Evolutionary conservation across 2,329 filamentous ascomycete genomes (phyloP).

Genomic region (Dactylellina drechsleri): DNA sequence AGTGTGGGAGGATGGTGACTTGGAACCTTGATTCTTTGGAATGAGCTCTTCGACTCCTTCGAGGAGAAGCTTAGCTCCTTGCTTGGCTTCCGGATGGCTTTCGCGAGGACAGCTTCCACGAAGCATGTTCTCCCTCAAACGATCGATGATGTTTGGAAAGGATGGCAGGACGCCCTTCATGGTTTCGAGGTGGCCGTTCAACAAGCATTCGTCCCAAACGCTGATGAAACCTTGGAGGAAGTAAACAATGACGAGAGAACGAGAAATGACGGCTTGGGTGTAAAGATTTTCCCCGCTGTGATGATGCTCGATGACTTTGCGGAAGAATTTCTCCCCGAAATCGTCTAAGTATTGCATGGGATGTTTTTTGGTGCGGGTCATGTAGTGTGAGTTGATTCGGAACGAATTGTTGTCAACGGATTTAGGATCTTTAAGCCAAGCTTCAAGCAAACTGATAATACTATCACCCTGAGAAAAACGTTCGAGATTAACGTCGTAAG

Average conservation of each 20-base stretch:
- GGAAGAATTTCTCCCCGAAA: constrained; percentile 49
- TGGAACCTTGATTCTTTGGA: background rate
- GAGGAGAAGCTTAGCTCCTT: background rate
- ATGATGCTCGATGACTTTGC: constrained; percentile 33
- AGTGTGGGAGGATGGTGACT: background rate
- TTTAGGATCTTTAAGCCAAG: constrained; percentile 17
- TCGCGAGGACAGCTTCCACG: constrained; percentile 43
- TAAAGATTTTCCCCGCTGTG: constrained; percentile 42
- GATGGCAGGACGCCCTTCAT: constrained; percentile 19
- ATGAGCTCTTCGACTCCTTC: constrained; percentile 10
- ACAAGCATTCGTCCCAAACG: constrained; percentile 43
- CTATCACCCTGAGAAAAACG: constrained; percentile 23
- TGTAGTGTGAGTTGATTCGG: constrained; percentile 36
- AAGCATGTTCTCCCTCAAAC: constrained; percentile 24
- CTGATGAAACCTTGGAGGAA: constrained; percentile 42
- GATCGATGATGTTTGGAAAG: constrained; percentile 30
- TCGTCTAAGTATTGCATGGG: constrained; percentile 50
- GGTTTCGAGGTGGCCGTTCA: constrained; percentile 37
- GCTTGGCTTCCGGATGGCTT: constrained; percentile 16
- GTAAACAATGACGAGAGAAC: constrained; percentile 37
- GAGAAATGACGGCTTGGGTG: constrained; percentile 44
- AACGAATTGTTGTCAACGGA: constrained; percentile 27
- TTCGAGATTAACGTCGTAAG: constrained; percentile 49
- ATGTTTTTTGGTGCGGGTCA: constrained; percentile 33
- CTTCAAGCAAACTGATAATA: constrained; percentile 20